Base-by-base conservation (phyloP, 78 protist genomes). In the Dictyostelium capitatum region DNA sequence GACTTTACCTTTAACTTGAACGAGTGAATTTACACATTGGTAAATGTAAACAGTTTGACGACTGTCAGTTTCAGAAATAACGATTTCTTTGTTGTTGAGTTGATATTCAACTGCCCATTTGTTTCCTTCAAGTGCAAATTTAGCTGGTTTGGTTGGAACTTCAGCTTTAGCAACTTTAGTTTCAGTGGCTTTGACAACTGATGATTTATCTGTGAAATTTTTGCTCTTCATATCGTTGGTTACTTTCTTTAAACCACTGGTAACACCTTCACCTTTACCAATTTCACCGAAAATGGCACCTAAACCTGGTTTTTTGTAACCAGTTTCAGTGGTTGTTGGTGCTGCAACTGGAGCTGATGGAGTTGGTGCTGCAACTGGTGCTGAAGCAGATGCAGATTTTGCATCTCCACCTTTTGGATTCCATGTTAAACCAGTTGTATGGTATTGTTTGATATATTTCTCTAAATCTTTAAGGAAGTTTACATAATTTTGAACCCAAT, bases 21-120 rank as follows among this genome's bases (percentile, higher is more conserved):
- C 56, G 30, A 80, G 80, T 23, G 87, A 62, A 89, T 79, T 74
- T 15, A 4, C 25, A 94, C 98, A 96, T 79, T 92, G 89, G 95
- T 64, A 95, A 19, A 95, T 51, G 96, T 97, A 97, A 23, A 97
- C 97, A 47, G 81, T 75, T 59, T 97, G 97, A 15, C 56, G 32
- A 15, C 72, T 17, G 46, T 90, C 96, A 37, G 89, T 80, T 41
- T 89, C 93, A 17, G 47, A 78, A 54, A 97, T 91, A 81, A 80
- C 73, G 7, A 97, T 47, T 65, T 54, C 59, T 83, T 85, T 51
- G 95, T 83, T 90, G 53, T 64, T 65, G 15, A n/a, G 79, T 64
- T 96, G 97, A 89, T 90, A 25, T 80, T 97, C 98, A 50, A 98
- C 84, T 3, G 23, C 14, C 99, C 99, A 98, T 87, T 96, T 96